Conservation (phyloP, 768 basidiomycete genomes). For the Mycena latifolia region DNA sequence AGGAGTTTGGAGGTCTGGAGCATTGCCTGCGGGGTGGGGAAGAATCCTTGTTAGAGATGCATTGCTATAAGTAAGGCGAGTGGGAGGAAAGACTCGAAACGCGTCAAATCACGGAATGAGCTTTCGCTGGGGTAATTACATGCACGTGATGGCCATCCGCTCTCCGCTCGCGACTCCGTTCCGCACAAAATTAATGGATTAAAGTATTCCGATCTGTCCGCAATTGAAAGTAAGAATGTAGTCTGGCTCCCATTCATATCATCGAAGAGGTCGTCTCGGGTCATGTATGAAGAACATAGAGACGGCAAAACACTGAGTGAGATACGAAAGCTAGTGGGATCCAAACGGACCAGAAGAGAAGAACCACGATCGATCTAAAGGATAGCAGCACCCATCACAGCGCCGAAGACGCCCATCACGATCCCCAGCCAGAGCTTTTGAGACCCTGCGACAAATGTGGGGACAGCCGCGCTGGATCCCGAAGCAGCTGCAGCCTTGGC, state of each 20-base stretch:
- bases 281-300: not conserved
- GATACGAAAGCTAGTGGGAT: not conserved
- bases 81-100: constrained; percentile 17
- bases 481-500: constrained; percentile 36
- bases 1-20: constrained; percentile 3
- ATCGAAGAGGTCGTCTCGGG: not conserved
- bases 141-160: too few species aligned
- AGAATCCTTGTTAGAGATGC: constrained; percentile 12
- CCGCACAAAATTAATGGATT: not conserved
- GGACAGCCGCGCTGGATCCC: constrained; percentile 39
- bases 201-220: not conserved
- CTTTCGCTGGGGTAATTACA: too few species aligned
- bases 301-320: too few species aligned
- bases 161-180: too few species aligned
- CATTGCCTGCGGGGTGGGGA: constrained; percentile 14
- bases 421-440: constrained; percentile 27
- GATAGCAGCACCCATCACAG: constrained; percentile 50
- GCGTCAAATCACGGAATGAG: not conserved
- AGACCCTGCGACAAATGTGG: constrained; percentile 13
- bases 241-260: not conserved
- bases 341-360: not conserved
- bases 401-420: constrained; percentile 44
- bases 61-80: constrained; percentile 13
- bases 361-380: constrained; percentile 43
- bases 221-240: not conserved